phyloP scores from a whole-genome alignment of 805 yeast genomes.

The Danielozyma ontarioensis region DNA sequence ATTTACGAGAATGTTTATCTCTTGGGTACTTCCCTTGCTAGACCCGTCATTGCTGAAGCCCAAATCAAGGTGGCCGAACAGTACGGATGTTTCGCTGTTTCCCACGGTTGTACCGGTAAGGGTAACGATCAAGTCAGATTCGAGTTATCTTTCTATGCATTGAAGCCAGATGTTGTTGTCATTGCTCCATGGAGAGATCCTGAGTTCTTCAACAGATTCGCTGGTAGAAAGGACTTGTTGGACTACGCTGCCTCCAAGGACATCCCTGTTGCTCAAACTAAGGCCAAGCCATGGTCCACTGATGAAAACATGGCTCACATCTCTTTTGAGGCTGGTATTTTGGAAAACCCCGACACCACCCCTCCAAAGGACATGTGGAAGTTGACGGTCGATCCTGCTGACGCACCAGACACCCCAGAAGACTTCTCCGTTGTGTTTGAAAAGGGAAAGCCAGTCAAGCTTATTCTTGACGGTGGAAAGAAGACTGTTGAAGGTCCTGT shows the following conservation, averaged over 20 bases:
- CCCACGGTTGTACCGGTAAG: conserved; percentile 99
- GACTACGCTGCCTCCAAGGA: conserved; percentile 89
- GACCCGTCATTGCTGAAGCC: conserved; percentile 98
- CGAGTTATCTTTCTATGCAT: conserved; percentile 93
- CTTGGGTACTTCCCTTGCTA: conserved; percentile 95
- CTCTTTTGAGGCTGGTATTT: conserved; percentile 98
- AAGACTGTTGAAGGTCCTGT: conserved; percentile 76
- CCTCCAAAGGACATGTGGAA: conserved; percentile 99
- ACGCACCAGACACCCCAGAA: conserved; percentile 94
- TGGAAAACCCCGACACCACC: conserved; percentile 97
- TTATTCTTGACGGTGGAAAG: conserved; percentile 60
- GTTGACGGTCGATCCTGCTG: conserved; percentile 90
- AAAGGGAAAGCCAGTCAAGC: conserved; percentile 84
- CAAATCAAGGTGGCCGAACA: conserved; percentile 95
- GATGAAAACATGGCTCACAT: conserved; percentile 99
- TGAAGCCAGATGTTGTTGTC: conserved; percentile 93
- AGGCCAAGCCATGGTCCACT: conserved; percentile 99
- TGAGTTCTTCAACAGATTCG: conserved; percentile 87
- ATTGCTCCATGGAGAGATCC: conserved; percentile 99
- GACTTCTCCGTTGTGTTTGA: conserved; percentile 75
- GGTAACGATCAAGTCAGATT: conserved; percentile 99
- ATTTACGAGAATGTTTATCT: conserved; percentile 96
- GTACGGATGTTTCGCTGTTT: conserved; percentile 97
- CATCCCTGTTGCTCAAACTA: conserved; percentile 95
- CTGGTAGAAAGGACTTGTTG: conserved; percentile 94